Evolutionary conservation across 2,329 filamentous ascomycete genomes (phyloP).

Genomic region (Arachnomyces sp.): DNA sequence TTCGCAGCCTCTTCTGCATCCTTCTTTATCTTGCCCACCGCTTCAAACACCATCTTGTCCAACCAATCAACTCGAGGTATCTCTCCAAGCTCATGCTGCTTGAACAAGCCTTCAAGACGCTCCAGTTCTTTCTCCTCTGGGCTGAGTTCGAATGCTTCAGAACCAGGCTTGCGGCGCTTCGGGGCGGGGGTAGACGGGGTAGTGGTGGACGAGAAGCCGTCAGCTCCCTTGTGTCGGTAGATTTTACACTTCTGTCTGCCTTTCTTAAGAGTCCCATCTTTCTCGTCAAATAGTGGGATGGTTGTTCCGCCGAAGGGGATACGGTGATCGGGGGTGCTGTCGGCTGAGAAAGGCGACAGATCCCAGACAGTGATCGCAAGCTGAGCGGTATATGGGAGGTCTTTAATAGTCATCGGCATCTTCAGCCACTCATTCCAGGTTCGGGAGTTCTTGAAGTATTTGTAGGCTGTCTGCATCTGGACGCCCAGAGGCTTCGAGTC

Average conservation of each 20-base stretch:
- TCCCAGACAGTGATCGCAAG: conserved; percentile 96
- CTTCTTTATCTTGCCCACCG: conserved; percentile 68
- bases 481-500: conserved; percentile 92
- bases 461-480: conserved; percentile 86
- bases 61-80: conserved; percentile 91
- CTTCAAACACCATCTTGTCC: conserved; percentile 86
- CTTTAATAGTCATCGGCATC: conserved; percentile 74
- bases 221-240: conserved; percentile 72
- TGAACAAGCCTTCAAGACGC: conserved; percentile 79
- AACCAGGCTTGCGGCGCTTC: conserved; percentile 43
- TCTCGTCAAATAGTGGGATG: conserved; percentile 75
- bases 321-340: conserved; percentile 63
- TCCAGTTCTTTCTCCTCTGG: conserved; percentile 79
- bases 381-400: conserved; percentile 70
- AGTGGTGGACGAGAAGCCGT: conserved; percentile 69
- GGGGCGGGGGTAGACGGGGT: conserved; percentile 64
- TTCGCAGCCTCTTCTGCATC: conserved; percentile 57
- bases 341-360: conserved; percentile 67
- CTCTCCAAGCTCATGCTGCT: conserved; percentile 97
- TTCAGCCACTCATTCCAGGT: conserved; percentile 96
- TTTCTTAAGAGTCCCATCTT: conserved; percentile 79
- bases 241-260: conserved; percentile 86
- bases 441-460: conserved; percentile 63
- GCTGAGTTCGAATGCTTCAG: conserved; percentile 40
- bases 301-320: conserved; percentile 94